Evolutionary conservation across 2,329 filamentous ascomycete genomes (phyloP), one percentile per base, ranked within the genome.

Genomic region (Orbilia brochopaga): DNA sequence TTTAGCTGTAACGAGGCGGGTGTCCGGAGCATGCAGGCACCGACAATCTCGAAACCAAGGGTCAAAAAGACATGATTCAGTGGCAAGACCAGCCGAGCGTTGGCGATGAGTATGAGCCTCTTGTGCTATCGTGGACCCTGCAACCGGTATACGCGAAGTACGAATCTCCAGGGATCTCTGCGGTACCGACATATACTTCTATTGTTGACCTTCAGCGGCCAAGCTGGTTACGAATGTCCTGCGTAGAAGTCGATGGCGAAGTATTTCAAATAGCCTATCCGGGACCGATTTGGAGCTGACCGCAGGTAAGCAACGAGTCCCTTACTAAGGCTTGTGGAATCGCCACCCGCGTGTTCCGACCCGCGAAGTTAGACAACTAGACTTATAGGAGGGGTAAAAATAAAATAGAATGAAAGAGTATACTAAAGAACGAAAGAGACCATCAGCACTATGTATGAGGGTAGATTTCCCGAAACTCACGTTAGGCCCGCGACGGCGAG

Each of bases 271-370:
- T 72, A 40, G 63, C 58, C 35, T 48, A 17, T 69, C 61, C 62
- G 35, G 57, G 57, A 24, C 44, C 53, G 61, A 62, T 42, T 4
- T 62, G 57, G 37, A 58, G 61, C 65, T 69, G 57, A 69, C 65
- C 61, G 56, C 61, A 69, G 57, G 65, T 69, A 61, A 69, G 65
- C 65, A 69, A 46, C 44, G 57, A 30, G 13, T 44, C 44, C 54
- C 48, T 11, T 54, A 37, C 24, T 27, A 70, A 50, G 30, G 53
- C 42, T 53, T 42, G 54, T 54, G 21, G 51, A 59, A 57, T 72
- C 64, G 67, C 67, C 67, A 72, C 67, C 60, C 60, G 59, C 67
- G 52, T 72, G 56, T 72, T 72, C 67, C 67, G 67, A 72, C 67
- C 40, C 27, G 67, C 67, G 67, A 72, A 61, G 67, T 65, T 55